Base-by-base conservation (phyloP, 225 moss, liverwort and hornwort species). In the Climacium dendroides region DNA sequence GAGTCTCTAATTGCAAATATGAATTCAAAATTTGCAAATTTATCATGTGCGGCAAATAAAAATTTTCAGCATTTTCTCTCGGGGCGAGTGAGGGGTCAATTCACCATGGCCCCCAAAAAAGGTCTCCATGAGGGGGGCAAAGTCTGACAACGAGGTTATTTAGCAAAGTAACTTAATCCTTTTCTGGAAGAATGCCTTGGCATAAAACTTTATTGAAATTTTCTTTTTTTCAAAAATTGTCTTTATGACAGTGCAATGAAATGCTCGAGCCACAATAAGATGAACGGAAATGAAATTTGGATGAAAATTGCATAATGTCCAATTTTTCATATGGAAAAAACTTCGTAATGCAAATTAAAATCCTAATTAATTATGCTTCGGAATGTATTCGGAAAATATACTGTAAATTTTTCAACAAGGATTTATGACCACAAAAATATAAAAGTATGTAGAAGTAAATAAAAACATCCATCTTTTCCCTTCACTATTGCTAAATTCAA, bases 371-470 rank as follows among this genome's bases (percentile, higher is more conserved):
- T 15, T 26, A 43, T 71, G 13, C 9, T 71, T 26, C 28, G 9
- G 5, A 71, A 7, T 41, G 3, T 3, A 0, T 2, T 15, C 1
- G 0, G 0, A 71, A 71, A 71, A 24, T 43, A 43, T 16, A 43
- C 0, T 9, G 1, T 3, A 26, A 41, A 15, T 26, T 41, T 26
- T n/a, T 9, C 0, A 0, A 24, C 1, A 13, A 19, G 13, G 3
- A 0, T 24, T 67, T 24, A 13, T 0, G 0, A 13, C 13, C 3
- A 22, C 4, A 20, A 8, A 69, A 39, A 24, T 13, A 69, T 14
- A 2, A 69, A 39, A 39, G 13, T 39, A 10, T n/a, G 1, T 69
- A 39, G 39, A 69, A 39, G 23, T 37, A 39, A 41, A 41, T 25
- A 8, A 24, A 70, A 41, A 70, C 43, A 28, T 43, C 10, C 6